Base-by-base conservation (phyloP, 2,329 filamentous ascomycete genomes). In the Chaetomium sp. region DNA sequence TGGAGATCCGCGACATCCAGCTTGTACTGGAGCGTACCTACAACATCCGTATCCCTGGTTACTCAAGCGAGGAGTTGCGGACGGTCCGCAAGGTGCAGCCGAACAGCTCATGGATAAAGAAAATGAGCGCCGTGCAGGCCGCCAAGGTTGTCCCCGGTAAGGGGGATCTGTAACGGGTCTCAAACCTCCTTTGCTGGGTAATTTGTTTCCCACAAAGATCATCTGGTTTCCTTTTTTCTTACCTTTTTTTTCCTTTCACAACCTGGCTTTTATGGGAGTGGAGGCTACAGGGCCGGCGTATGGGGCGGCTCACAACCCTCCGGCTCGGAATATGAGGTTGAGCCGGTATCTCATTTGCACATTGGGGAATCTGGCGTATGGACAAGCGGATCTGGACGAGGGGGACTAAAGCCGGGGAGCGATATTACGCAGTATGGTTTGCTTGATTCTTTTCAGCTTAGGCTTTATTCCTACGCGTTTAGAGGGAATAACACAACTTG, bases 71-170 rank as follows among this genome's bases (percentile, higher is more conserved):
- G 74, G 95, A 99, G 78, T 86, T 97, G 66, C 89, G 95, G 64
- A 97, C 93, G 0, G 94, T 98, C 33, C 89, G 93, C 76, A 97
- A 97, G 81, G 90, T 96, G 60, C 90, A 95, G 75, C 95, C 95
- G 1, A 89, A 92, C 23, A 82, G 90, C 19, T 91, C 88, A 25
- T 99, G 95, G 93, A 94, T 95, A 67, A 90, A 91, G 70, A 99
- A 99, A 83, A 96, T 99, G 90, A 94, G 93, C 73, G 94, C 95
- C 27, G 90, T 99, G 19, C 93, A 97, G 78, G 94, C 93, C 1
- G 92, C 93, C 55, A 98, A 98, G 81, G 93, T 89, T 54, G 89
- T 85, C 78, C 82, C 86, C 4, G 84, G 85, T 27, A 86, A 85
- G 75, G 81, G 82, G 57, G 83, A 86, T 72, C 80, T 80, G 71